These are phyloP conservation scores for Nannochloropsis gaditana DNA, from an alignment of 108 stramenopile genomes.

Conservation along the genomic window DNA sequence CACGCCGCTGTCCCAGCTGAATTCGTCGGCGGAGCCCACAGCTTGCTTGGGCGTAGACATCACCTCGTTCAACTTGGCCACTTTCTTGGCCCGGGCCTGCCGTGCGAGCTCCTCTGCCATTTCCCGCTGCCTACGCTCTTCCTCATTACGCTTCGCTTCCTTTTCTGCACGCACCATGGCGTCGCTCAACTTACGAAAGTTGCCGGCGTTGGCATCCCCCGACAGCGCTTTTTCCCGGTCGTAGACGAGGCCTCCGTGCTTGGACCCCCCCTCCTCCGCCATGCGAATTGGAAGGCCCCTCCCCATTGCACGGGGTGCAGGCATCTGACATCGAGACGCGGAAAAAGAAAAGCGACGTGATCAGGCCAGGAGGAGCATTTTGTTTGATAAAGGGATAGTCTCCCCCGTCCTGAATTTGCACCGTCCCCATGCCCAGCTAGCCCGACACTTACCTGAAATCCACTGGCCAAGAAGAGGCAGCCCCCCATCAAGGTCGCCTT, in stretches of 20 bases:
- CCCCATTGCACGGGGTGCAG: neutral
- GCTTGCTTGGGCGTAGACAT: slow-evolving; percentile 14
- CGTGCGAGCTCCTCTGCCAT: slow-evolving; percentile 7
- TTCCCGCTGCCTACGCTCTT: neutral
- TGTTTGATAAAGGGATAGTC: too few species aligned
- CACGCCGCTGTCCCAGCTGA: slow-evolving; percentile 97
- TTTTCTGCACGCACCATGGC: neutral
- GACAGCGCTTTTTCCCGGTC: neutral
- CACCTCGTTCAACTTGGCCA: neutral
- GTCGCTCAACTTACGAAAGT: slow-evolving; percentile 3
- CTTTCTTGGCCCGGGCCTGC: slow-evolving; percentile 6
- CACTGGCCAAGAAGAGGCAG: slow-evolving; percentile 19
- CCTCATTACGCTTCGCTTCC: slow-evolving; percentile 9
- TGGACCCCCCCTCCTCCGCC: neutral
- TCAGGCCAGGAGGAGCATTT: too few species aligned
- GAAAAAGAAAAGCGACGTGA: too few species aligned
- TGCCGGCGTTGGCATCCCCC: slow-evolving; percentile 10
- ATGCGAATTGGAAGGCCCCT: neutral
- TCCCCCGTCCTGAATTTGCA: too few species aligned
- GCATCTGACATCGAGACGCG: neutral
- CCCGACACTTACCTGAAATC: neutral
- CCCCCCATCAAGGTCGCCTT: neutral
- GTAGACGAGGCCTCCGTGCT: slow-evolving; percentile 4
- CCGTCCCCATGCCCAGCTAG: too few species aligned
- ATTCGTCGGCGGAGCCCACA: slow-evolving; percentile 84